phyloP scores from a whole-genome alignment of 2,329 filamentous ascomycete genomes.

The Ophiognomonia clavigignenti-juglandacearum region DNA sequence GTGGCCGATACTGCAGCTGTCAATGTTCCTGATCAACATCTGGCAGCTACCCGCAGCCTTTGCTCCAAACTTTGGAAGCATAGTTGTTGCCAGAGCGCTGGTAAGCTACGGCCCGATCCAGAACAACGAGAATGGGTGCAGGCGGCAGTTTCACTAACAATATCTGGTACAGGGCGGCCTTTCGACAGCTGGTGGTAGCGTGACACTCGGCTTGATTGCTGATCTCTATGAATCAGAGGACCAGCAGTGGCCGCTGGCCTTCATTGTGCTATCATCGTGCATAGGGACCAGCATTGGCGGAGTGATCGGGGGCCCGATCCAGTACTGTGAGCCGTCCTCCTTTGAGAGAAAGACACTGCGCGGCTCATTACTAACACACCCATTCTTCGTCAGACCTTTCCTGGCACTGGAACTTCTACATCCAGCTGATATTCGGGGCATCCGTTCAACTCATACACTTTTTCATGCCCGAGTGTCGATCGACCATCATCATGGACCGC shows the following conservation, averaged over 20 bases:
- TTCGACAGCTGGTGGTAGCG: slow-evolving; percentile 59
- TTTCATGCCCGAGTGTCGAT: slow-evolving; percentile 54
- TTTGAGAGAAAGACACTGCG: background rate
- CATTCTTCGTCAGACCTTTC: background rate
- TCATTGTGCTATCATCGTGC: slow-evolving; percentile 53
- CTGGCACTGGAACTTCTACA: slow-evolving; percentile 57
- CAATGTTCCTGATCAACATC: slow-evolving; percentile 48
- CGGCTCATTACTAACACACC: background rate
- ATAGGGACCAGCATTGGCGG: slow-evolving; percentile 50
- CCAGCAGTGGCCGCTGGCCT: slow-evolving; percentile 56
- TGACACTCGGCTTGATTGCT: slow-evolving; percentile 60
- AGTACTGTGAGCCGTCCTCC: background rate
- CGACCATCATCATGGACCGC: slow-evolving; percentile 51
- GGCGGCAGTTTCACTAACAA: background rate
- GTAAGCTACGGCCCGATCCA: slow-evolving; percentile 21
- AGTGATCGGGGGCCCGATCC: slow-evolving; percentile 40
- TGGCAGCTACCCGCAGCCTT: slow-evolving; percentile 44
- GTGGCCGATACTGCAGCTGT: slow-evolving; percentile 45
- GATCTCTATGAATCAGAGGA: slow-evolving; percentile 55
- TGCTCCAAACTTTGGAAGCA: slow-evolving; percentile 33
- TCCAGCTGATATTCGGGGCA: slow-evolving; percentile 53
- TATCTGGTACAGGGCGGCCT: slow-evolving; percentile 44
- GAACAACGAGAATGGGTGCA: too few species aligned
- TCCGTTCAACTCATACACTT: slow-evolving; percentile 45
- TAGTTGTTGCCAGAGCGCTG: slow-evolving; percentile 38